Percentiles rank a stretch among this genome's conserved stretches.
Evolutionary conservation across 306 rosid genomes (phyloP).

Genomic region (Mimosa bimucronata): DNA sequence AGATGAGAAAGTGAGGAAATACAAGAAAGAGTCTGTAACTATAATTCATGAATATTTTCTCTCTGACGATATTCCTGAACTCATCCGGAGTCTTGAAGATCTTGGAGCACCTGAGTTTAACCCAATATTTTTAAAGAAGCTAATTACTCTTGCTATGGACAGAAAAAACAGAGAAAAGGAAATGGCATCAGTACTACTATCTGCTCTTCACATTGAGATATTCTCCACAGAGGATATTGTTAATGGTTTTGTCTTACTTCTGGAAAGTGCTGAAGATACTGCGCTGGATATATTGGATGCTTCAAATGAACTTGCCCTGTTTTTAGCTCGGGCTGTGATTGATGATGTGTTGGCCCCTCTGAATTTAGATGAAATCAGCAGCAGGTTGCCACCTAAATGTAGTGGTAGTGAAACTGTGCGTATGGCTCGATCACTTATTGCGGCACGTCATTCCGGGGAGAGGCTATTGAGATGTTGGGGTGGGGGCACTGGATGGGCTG

Average conservation of each 20-base stretch:
- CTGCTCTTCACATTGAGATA: constrained; percentile 95
- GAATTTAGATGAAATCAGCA: constrained; percentile 83
- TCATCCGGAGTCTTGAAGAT: constrained; percentile 88
- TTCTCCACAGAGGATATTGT: constrained; percentile 92
- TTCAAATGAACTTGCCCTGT: constrained; percentile 93
- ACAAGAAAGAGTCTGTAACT: constrained; percentile 82
- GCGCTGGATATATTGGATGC: constrained; percentile 94
- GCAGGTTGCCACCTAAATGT: constrained; percentile 64
- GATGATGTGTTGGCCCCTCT: constrained; percentile 94
- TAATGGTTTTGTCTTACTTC: constrained; percentile 82
- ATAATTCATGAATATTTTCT: constrained; percentile 92
- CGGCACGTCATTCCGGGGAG: constrained; percentile 99
- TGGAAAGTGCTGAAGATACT: constrained; percentile 94
- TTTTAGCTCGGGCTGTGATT: constrained; percentile 92
- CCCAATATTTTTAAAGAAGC: constrained; percentile 86
- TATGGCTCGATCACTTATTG: constrained; percentile 72
- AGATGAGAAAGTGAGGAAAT: constrained; percentile 68
- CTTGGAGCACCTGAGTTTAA: constrained; percentile 79
- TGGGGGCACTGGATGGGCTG: constrained; percentile 99
- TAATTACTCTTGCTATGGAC: constrained; percentile 95
- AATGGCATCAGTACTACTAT: constrained; percentile 95
- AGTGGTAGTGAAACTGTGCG: constrained; percentile 88
- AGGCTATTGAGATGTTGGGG: constrained; percentile 98
- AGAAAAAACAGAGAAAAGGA: constrained; percentile 97
- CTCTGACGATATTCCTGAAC: constrained; percentile 97